These are phyloP conservation scores for Actinomortierella wolfii DNA, from an alignment of 371 early-diverging fungal genomes.

Conservation along the genomic window DNA sequence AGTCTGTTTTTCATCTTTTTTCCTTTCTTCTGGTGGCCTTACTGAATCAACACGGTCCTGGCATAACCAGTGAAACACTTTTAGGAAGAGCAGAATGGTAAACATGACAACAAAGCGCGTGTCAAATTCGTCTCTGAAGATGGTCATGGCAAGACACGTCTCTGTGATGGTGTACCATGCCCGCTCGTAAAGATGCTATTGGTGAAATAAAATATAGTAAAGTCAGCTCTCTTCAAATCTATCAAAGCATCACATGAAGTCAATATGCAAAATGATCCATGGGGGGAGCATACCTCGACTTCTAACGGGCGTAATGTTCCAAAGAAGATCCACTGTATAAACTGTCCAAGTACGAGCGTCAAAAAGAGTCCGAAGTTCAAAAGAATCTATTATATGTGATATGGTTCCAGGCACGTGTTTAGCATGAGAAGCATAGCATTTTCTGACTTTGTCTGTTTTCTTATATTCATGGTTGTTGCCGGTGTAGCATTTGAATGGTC, in stretches of 20 bases:
- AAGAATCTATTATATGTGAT: conserved; percentile 67
- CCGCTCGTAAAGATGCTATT: conserved; percentile 90
- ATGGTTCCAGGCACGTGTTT: too few relatives aligned
- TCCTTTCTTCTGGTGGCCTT: too few relatives aligned
- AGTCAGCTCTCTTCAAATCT: neutral
- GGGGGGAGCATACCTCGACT: conserved; percentile 87
- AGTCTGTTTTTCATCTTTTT: too few relatives aligned
- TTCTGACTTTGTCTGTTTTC: too few relatives aligned
- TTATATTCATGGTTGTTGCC: too few relatives aligned
- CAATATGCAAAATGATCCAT: too few relatives aligned
- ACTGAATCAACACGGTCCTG: conserved; percentile 93
- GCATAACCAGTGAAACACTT: conserved; percentile 95
- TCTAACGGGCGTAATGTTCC: conserved; percentile 90
- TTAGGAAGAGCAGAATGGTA: conserved; percentile 82
- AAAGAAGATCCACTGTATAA: conserved; percentile 83
- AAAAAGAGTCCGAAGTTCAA: conserved; percentile 82
- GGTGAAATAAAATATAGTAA: neutral
- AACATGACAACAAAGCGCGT: conserved; percentile 83
- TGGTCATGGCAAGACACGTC: conserved; percentile 93
- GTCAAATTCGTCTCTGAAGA: conserved; percentile 94
- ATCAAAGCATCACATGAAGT: neutral
- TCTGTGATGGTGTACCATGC: conserved; percentile 97
- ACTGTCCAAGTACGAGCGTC: conserved; percentile 77
- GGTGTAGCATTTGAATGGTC: too few relatives aligned
- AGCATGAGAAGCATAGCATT: too few relatives aligned